Evolutionary conservation across 2,329 filamentous ascomycete species (phyloP), one percentile per base, ranked within the genome.

Genomic region (Ceratocystis cubensis): DNA sequence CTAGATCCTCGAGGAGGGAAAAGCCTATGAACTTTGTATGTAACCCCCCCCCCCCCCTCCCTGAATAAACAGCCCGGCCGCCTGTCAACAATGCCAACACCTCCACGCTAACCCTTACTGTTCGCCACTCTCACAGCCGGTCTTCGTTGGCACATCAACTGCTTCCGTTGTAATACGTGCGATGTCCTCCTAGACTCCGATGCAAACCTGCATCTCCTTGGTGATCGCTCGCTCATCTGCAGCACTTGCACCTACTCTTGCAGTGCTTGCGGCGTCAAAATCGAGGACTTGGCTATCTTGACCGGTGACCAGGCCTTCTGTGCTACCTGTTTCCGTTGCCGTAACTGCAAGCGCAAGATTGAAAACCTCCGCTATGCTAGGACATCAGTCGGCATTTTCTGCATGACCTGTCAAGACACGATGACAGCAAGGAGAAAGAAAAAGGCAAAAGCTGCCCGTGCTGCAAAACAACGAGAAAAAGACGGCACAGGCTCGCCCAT

Each of bases 171-270:
- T 82, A 94, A 96, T 76, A 95, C 89, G 66, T 99, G 93, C 81
- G 85, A 86, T 73, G 96, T 92, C 69, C 86, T 96, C 67, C 91
- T 99, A 78, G 94, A 99, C 79, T 97, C 94, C 69, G 93, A 99
- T 75, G 94, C 94, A 72, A 97, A 97, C 77, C 87, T 99, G 63
- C 86, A 99, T 64, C 88, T 99, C 30, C 89, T 99, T 70, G 94
- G 94, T 75, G 94, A 99, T 78, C 94, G 94, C 70, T 97, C 93
- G 20, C 85, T 99, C 71, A 97, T 99, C 72, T 99, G 94, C 82
- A 97, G 96, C 79, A 96, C 96, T 77, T 99, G 94, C 79, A 97
- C 94, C 65, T 99, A 99, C 76, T 96, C 92, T 81, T 99, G 94
- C 80, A 96, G 87, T 76, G 92, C 92, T 65, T 99, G 94, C 77